phyloP scores from a whole-genome alignment of 2,329 filamentous ascomycete genomes.

The Aspergillus spinulosporus region DNA sequence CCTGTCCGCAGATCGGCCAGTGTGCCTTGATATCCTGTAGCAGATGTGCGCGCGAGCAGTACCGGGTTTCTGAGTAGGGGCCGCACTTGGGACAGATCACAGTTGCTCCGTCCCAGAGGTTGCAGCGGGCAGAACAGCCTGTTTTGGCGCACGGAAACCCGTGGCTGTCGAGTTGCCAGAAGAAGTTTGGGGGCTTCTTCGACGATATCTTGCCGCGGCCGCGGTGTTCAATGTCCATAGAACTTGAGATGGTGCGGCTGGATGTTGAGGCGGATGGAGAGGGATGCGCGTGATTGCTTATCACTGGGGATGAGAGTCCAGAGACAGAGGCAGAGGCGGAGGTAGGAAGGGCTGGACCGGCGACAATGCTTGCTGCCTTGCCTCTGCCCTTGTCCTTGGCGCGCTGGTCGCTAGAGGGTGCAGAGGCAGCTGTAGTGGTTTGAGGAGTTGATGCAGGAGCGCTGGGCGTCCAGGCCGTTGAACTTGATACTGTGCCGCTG shows the following conservation, averaged over 20 bases:
- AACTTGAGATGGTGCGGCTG: background rate
- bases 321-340: background rate
- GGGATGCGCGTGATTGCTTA: conserved; percentile 6
- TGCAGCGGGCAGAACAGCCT: conserved; percentile 33
- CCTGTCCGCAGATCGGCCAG: conserved; percentile 32
- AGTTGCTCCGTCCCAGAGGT: conserved; percentile 31
- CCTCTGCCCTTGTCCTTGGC: background rate
- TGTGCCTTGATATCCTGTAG: conserved; percentile 37
- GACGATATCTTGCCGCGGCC: background rate
- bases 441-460: conserved; percentile 10
- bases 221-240: conserved; percentile 18
- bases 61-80: conserved; percentile 39
- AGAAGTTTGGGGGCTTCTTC: conserved; percentile 24
- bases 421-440: conserved; percentile 16
- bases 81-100: conserved; percentile 45
- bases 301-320: background rate
- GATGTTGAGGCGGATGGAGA: background rate
- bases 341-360: background rate
- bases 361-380: background rate
- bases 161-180: conserved; percentile 52
- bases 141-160: conserved; percentile 43
- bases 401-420: background rate
- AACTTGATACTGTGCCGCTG: conserved; percentile 8
- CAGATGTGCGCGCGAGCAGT: conserved; percentile 41
- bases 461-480: conserved; percentile 12